Evolutionary conservation across 2,329 filamentous ascomycete species (phyloP).

Genomic region (Trichoderma sp.): DNA sequence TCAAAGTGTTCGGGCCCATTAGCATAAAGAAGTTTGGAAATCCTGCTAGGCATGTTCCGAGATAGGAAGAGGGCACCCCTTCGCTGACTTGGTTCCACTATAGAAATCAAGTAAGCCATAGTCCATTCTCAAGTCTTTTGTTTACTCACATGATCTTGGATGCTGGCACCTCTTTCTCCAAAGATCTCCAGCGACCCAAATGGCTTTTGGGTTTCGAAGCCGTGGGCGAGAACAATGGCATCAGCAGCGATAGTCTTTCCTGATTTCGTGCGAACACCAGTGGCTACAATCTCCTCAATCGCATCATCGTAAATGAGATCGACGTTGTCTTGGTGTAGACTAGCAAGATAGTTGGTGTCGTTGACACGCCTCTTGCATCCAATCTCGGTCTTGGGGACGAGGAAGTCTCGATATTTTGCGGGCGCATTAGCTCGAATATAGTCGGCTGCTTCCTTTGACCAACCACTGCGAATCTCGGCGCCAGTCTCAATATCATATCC

Average conservation of each 20-base stretch:
- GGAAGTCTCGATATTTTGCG: constrained; percentile 33
- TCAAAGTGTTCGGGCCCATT: constrained; percentile 42
- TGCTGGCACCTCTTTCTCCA: constrained; percentile 43
- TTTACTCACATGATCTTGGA: constrained; percentile 44
- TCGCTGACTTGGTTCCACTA: constrained; percentile 33
- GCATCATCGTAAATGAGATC: constrained; percentile 33
- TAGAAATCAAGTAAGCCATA: neutral
- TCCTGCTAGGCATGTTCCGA: constrained; percentile 49
- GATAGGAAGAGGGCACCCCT: constrained; percentile 43
- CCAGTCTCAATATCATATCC: constrained; percentile 30
- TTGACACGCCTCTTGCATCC: constrained; percentile 42
- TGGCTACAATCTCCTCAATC: constrained; percentile 24
- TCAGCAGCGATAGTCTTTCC: constrained; percentile 32
- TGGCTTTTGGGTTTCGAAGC: constrained; percentile 51
- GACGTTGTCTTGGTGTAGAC: constrained; percentile 36
- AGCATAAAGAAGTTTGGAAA: constrained; percentile 48
- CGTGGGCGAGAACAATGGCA: constrained; percentile 50
- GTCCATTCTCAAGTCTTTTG: constrained; percentile 30
- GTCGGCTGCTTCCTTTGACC: constrained; percentile 26
- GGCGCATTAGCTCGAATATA: constrained; percentile 36
- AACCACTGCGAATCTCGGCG: constrained; percentile 26
- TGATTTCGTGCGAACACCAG: constrained; percentile 28
- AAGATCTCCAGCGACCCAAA: constrained; percentile 50
- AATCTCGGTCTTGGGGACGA: constrained; percentile 38
- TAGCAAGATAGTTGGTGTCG: constrained; percentile 38